Evolutionary conservation across 2,329 filamentous ascomycete genomes (phyloP).

Genomic region (Fusarium musae): DNA sequence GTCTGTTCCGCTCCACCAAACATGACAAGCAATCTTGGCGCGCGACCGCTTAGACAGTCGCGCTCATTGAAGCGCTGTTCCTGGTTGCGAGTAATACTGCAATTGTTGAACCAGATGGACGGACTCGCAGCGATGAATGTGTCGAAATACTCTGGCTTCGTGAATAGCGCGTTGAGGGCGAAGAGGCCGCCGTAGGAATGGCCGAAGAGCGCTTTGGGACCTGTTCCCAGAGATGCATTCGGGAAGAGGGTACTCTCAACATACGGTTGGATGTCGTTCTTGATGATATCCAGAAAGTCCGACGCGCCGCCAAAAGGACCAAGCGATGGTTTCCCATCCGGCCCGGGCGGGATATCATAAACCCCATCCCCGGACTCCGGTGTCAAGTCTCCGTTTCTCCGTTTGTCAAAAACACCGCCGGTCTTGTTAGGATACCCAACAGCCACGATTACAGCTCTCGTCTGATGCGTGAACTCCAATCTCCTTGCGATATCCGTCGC

Average conservation of each 20-base stretch:
- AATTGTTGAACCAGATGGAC: conserved; percentile 59
- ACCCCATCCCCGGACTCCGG: conserved; percentile 32
- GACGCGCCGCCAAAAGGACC: conserved; percentile 55
- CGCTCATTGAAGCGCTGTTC: conserved; percentile 40
- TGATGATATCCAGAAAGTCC: conserved; percentile 56
- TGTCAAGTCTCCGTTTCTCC: conserved; percentile 46
- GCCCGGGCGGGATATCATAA: conserved; percentile 35
- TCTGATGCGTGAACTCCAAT: conserved; percentile 39
- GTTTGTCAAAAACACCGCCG: conserved; percentile 43
- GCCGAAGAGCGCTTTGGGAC: conserved; percentile 58
- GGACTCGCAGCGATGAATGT: conserved; percentile 59
- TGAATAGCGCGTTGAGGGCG: conserved; percentile 56
- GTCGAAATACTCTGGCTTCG: conserved; percentile 54
- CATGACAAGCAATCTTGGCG: conserved; percentile 49
- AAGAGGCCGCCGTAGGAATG: conserved; percentile 63
- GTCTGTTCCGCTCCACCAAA: conserved; percentile 48
- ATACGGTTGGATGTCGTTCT: conserved; percentile 50
- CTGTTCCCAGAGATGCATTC: conserved; percentile 44
- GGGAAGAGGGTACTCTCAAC: conserved; percentile 40
- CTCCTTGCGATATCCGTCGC: conserved; percentile 45
- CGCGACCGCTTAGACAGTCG: too few species aligned
- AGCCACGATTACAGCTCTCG: conserved; percentile 46
- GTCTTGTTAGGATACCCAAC: conserved; percentile 47
- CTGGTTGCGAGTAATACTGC: conserved; percentile 51
- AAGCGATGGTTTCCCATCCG: conserved; percentile 33